Evolutionary conservation across 345 rosid genomes (phyloP).

Genomic region (Stellera chamaejasme): DNA sequence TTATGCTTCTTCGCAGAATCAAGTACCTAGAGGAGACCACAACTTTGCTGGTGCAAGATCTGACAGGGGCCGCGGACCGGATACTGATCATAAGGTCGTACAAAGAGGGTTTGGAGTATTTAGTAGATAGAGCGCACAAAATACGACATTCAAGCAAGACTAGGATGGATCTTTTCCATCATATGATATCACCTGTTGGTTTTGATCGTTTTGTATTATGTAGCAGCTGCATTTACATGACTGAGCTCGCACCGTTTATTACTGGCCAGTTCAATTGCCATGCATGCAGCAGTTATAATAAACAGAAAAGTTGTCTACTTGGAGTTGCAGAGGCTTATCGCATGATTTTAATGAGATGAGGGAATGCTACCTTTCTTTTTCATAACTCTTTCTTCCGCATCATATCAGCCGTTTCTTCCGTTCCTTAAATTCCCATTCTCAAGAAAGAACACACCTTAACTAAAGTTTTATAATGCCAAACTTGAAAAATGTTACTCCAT

Average conservation of each 20-base stretch:
- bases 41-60: conserved; percentile 7
- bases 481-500: too few species aligned
- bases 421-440: too few species aligned
- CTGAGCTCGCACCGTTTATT: neutral
- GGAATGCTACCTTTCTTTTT: too few species aligned
- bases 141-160: neutral
- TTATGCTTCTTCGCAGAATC: conserved; percentile 4
- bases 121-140: conserved; percentile 15
- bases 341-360: too few species aligned
- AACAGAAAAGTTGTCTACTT: too few species aligned
- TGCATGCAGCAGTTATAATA: neutral
- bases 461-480: too few species aligned
- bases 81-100: conserved; percentile 4
- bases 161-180: neutral
- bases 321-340: too few species aligned
- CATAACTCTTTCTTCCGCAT: too few species aligned
- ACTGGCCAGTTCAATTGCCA: neutral
- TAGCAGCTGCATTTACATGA: neutral
- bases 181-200: neutral
- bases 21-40: conserved; percentile 5
- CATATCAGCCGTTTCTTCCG: too few species aligned
- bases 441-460: too few species aligned
- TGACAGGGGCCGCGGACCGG: conserved; percentile 8
- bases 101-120: conserved; percentile 22
- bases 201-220: neutral